A percentile compares a stretch with the other conserved stretches of the same genome.
Evolutionary conservation across 306 rosid species (phyloP).

Genomic region (Acacia acuminata): DNA sequence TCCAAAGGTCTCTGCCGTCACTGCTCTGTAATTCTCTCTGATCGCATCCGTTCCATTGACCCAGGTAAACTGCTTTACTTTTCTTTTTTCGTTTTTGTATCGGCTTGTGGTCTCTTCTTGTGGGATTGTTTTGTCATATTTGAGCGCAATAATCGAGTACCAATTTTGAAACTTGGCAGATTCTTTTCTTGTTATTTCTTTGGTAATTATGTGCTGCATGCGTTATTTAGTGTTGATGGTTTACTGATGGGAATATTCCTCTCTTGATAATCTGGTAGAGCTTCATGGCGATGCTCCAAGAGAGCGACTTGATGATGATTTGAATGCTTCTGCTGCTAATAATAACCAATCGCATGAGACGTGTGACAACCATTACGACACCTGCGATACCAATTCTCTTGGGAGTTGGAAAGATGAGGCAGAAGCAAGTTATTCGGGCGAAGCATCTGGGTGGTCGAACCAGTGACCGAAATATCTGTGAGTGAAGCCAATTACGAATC

Average conservation of each 20-base stretch:
- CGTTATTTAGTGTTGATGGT: neutral
- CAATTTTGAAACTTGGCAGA: neutral
- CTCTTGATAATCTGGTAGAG: slow-evolving; percentile 32
- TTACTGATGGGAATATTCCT: neutral
- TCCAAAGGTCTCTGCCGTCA: slow-evolving; percentile 73
- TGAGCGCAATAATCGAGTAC: neutral
- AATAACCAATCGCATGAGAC: slow-evolving; percentile 16
- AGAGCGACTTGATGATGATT: slow-evolving; percentile 8
- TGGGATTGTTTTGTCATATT: neutral
- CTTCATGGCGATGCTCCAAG: slow-evolving; percentile 27
- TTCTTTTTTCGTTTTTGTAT: neutral
- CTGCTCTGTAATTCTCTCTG: slow-evolving; percentile 65
- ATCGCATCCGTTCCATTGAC: slow-evolving; percentile 73
- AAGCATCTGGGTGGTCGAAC: slow-evolving; percentile 27
- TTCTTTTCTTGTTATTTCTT: neutral
- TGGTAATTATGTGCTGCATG: slow-evolving; percentile 1
- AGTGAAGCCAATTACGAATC: slow-evolving; percentile 28
- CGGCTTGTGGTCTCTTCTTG: neutral
- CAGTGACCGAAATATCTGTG: slow-evolving; percentile 30
- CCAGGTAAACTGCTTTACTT: slow-evolving; percentile 46
- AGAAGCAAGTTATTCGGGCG: slow-evolving; percentile 36
- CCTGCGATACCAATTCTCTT: slow-evolving; percentile 52
- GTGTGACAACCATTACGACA: slow-evolving; percentile 38
- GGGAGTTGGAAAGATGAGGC: slow-evolving; percentile 62
- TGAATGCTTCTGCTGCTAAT: slow-evolving; percentile 5